Base-by-base conservation (phyloP, 768 basidiomycete species). In the Mycena kentingensis region DNA sequence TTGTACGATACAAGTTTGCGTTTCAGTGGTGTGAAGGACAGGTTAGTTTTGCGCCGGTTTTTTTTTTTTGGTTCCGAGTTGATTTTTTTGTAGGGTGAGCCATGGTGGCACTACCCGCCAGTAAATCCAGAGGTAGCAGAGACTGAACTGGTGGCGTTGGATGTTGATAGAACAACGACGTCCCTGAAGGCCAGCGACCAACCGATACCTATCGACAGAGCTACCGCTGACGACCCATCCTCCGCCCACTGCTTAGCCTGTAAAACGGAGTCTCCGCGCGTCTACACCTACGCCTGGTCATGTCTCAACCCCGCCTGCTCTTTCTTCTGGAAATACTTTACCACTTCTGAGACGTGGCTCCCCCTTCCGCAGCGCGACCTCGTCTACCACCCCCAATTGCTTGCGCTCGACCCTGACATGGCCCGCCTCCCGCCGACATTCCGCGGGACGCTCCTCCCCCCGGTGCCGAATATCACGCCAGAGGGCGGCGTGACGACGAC, bases 21-120 rank as follows among this genome's bases (percentile, higher is more conserved):
- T 93, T 93, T 58, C 85, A 87, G 59, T 93, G 90, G 89, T 89
- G 88, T 57, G 79, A 84, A 54, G 78, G 75, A 36, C 90, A 92
- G 71, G 88, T 68, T 58, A 46, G 60, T 26, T 19, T 31, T 43
- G 13, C 26, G 26, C 31, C 22, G 48, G 16, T 18, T 41, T 37
- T 7, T 31, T 39, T n/a, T 35, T 38, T 16, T 34, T 12, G 25
- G 3, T 19, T 38, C 18, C 31, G 21, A 51, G 21, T 18, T 13
- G 21, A 16, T 38, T 29, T 29, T 27, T 11, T 16, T 5, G 15
- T 36, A 79, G 78, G 78, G 77, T 11, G 60, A 66, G 19, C 78
- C 78, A 22, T 80, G 78, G 79, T 80, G 79, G 79, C 39, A 55
- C 8, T 28, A 52, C 35, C 26, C 52, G n/a, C n/a, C n/a, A n/a